A percentile compares a stretch with the other conserved stretches of the same genome.
phyloP scores from a whole-genome alignment of 169 alveolate species.

The Cryptosporidium sp. region DNA sequence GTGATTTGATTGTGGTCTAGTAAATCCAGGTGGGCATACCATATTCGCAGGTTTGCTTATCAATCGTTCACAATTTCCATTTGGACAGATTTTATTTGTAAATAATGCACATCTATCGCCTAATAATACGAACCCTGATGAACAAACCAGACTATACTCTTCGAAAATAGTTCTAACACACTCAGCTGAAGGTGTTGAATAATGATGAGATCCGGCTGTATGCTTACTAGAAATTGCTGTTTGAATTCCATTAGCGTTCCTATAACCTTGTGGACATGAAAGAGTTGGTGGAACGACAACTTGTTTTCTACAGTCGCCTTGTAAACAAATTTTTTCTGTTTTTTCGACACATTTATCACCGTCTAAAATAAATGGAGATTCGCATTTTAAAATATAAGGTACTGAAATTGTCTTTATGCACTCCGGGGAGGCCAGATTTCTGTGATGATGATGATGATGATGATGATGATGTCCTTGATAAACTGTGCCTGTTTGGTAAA shows the following conservation, averaged over 20 bases:
- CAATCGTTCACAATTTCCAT: constrained; percentile 69
- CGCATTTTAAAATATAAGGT: constrained; percentile 62
- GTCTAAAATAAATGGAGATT: constrained; percentile 60
- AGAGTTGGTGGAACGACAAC: constrained; percentile 48
- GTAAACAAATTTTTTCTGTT: constrained; percentile 66
- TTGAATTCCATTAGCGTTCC: constrained; percentile 70
- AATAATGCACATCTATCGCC: constrained; percentile 71
- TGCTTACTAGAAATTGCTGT: constrained; percentile 72
- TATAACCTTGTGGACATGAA: constrained; percentile 66
- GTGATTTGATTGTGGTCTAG: constrained; percentile 51
- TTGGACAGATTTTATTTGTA: constrained; percentile 72
- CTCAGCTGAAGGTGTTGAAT: constrained; percentile 68
- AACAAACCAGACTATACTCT: constrained; percentile 59
- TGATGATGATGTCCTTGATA: constrained; percentile 47
- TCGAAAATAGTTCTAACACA: constrained; percentile 68
- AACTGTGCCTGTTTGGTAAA: constrained; percentile 14
- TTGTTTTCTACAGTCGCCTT: constrained; percentile 62
- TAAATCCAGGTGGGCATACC: constrained; percentile 75
- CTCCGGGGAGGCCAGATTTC: constrained; percentile 35
- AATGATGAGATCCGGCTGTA: constrained; percentile 15
- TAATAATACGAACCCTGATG: constrained; percentile 62
- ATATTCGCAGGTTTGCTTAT: constrained; percentile 63
- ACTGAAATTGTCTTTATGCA: constrained; percentile 66
- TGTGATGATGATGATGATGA: constrained; percentile 67
- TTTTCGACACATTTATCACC: constrained; percentile 69